Evolutionary conservation across 805 yeast genomes (phyloP).

Genomic region (Ogataea thermomethanolica): DNA sequence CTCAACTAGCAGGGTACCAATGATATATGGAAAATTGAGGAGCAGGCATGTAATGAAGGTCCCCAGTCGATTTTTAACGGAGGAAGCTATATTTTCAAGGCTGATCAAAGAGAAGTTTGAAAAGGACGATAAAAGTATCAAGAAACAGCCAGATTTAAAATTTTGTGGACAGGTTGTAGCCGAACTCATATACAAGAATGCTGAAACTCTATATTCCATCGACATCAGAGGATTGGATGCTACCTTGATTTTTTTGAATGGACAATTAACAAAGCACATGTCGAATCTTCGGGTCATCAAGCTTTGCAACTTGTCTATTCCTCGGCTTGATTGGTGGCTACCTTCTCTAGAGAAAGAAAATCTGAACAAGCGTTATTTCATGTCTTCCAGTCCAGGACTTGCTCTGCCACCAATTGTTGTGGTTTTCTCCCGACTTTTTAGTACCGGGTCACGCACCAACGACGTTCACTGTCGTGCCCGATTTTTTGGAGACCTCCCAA

Average conservation of each 20-base stretch:
- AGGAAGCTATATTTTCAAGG: slow-evolving; percentile 12
- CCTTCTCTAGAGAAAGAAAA: slow-evolving; percentile 19
- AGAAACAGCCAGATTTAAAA: slow-evolving; percentile 14
- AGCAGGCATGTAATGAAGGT: slow-evolving; percentile 16
- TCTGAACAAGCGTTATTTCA: slow-evolving; percentile 9
- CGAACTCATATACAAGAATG: slow-evolving; percentile 10
- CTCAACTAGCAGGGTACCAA: slow-evolving; percentile 13
- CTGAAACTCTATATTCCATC: slow-evolving; percentile 16
- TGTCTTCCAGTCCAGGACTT: slow-evolving; percentile 7
- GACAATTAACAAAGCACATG: slow-evolving; percentile 4
- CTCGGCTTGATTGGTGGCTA: slow-evolving; percentile 26
- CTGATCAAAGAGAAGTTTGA: slow-evolving; percentile 13
- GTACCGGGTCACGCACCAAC: slow-evolving; percentile 19
- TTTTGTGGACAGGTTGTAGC: slow-evolving; percentile 19
- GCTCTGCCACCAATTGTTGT: slow-evolving; percentile 23
- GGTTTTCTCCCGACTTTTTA: slow-evolving; percentile 34
- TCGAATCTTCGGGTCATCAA: slow-evolving; percentile 14
- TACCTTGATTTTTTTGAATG: slow-evolving; percentile 14
- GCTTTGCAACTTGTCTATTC: slow-evolving; percentile 23
- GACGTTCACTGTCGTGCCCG: slow-evolving; percentile 15
- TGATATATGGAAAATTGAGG: slow-evolving; percentile 16
- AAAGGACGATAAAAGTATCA: slow-evolving; percentile 11
- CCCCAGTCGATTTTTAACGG: slow-evolving; percentile 11
- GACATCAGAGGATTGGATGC: slow-evolving; percentile 25
- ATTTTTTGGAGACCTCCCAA: slow-evolving; percentile 21